These are phyloP conservation scores for Endoconidiophora polonica DNA, from an alignment of 2,329 filamentous ascomycete species.

Conservation along the genomic window DNA sequence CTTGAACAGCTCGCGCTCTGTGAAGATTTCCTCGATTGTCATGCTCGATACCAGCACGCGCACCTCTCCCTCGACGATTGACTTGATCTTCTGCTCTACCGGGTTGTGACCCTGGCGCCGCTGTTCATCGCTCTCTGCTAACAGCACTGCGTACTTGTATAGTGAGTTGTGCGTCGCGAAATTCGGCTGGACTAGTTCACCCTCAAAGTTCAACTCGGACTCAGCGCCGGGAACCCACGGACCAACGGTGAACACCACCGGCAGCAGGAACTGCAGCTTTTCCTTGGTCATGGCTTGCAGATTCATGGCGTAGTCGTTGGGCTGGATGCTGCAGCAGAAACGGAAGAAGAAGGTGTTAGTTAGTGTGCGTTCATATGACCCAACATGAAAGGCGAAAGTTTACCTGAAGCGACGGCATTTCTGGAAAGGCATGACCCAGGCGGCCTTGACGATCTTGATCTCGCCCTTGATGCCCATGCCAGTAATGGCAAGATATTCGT, in stretches of 20 bases:
- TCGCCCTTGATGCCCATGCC: constrained; percentile 55
- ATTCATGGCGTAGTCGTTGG: constrained; percentile 68
- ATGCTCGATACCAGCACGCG: constrained; percentile 68
- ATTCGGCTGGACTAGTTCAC: constrained; percentile 20
- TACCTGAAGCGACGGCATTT: constrained; percentile 37
- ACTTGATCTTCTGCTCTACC: constrained; percentile 73
- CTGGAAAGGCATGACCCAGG: constrained; percentile 56
- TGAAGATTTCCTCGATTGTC: constrained; percentile 89
- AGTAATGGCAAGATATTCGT: constrained; percentile 77
- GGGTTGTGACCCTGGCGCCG: constrained; percentile 34
- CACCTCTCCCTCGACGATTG: constrained; percentile 79
- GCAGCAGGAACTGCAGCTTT: constrained; percentile 68
- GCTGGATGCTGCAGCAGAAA: constrained; percentile 38
- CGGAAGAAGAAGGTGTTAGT: neutral
- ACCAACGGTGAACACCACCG: constrained; percentile 74
- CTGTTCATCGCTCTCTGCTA: constrained; percentile 49
- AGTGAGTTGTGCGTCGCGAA: constrained; percentile 42
- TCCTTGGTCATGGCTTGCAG: constrained; percentile 80
- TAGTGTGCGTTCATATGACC: neutral
- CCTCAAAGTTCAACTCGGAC: constrained; percentile 22
- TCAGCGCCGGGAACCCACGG: constrained; percentile 52
- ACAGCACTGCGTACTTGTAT: constrained; percentile 66
- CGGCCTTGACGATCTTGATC: constrained; percentile 61
- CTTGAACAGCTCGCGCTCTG: constrained; percentile 61
- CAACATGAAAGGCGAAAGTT: neutral